Percentiles rank a stretch among this genome's conserved stretches.
phyloP scores from a whole-genome alignment of 164 flowering plant species.

The Vitis riparia region DNA sequence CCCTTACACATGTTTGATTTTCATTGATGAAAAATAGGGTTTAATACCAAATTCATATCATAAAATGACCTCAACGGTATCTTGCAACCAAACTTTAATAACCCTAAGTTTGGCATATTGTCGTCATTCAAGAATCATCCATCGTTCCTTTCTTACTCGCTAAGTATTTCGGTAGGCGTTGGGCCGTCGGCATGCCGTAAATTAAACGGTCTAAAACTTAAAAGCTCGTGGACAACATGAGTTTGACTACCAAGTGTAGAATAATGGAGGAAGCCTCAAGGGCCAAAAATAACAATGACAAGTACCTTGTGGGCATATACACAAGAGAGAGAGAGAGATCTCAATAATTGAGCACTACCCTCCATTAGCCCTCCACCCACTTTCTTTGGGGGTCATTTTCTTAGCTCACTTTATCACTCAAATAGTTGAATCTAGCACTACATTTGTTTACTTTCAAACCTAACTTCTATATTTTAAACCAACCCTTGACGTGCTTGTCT shows the following conservation, averaged over 20 bases:
- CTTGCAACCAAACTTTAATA: no score
- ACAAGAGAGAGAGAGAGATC: background rate
- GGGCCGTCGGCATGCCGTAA: background rate
- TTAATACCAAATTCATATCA: no score
- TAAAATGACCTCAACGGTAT: no score
- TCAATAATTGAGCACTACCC: slow-evolving; percentile 14
- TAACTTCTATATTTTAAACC: background rate
- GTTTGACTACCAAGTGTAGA: background rate
- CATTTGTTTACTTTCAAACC: background rate
- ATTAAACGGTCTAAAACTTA: background rate
- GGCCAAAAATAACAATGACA: background rate
- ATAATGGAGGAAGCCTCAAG: background rate
- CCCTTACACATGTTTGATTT: no score
- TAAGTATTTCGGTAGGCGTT: background rate
- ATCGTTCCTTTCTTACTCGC: background rate
- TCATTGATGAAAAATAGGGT: no score
- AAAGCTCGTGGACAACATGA: background rate
- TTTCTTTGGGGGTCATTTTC: slow-evolving; percentile 10
- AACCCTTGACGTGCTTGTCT: no score
- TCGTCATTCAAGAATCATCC: no score
- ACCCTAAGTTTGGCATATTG: no score
- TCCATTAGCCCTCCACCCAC: slow-evolving; percentile 9
- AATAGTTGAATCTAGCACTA: background rate
- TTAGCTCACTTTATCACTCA: background rate
- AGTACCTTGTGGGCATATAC: background rate